Base-by-base conservation (phyloP, 2,329 filamentous ascomycete genomes). In the Uncinocarpus reesii region DNA sequence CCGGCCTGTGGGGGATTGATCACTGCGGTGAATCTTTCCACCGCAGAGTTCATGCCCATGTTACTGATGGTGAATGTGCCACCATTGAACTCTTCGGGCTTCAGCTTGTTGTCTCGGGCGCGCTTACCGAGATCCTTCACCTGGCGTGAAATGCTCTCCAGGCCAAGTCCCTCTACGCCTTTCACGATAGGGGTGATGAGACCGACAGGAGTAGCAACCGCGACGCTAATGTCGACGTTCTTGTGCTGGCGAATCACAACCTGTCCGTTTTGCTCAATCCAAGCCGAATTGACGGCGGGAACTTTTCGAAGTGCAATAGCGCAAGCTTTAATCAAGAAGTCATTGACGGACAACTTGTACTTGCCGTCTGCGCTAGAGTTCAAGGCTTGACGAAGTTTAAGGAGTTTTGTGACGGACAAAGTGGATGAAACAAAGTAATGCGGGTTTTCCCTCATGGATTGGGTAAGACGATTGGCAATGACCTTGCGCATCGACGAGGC, bases 271-370 rank as follows among this genome's bases (percentile, higher is more conserved):
- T 84, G 81, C 65, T 83, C 80, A 47, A 75, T 74, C 90, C 92
- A 98, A 67, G 86, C 90, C 43, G 89, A 89, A 79, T 98, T 98
- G 71, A 89, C 92, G 56, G 85, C 79, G 51, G 92, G 92, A 42
- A 96, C 89, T 79, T 95, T 95, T 73, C 83, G 83, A 66, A 84
- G 87, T 53, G 92, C 92, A 54, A 85, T 75, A 51, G 80, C 86
- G 51, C 90, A 86, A 58, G 90, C 92, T 80, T 98, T 98, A 78
- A 98, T 87, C 55, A 98, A 77, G 78, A 98, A 95, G 72, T 98
- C 92, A 72, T 98, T 98, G 72, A 98, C 87, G n/a, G 89, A 95
- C 51, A 98, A 85, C 80, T 95, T 98, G 80, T 95, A 98, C 71
- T 88, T 82, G 72, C 90, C 92, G 54, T 95, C 83, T 41, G 86